Base-by-base conservation (phyloP, 208 protist species). In the Crithidia brevicula region DNA sequence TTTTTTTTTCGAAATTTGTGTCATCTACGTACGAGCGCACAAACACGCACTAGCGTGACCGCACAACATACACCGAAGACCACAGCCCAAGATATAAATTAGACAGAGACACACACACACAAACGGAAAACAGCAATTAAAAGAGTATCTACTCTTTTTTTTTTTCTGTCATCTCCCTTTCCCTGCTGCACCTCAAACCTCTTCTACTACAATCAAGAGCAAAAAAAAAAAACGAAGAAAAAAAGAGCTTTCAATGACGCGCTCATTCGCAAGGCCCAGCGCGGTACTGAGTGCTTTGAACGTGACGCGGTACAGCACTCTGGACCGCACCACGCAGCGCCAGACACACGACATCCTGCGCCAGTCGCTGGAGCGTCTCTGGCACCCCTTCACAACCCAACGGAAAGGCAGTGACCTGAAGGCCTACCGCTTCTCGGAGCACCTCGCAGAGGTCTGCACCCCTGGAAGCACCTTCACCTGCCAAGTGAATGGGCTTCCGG, bases 401-500 rank as follows among this genome's bases (percentile, higher is more conserved):
- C 27, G 58, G 11, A 73, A 56, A 33, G 74, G 83, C 8, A 66
- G 75, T 2, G 74, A 89, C 71, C 45, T 94, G 20, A 49, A 60
- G 7, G 47, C 36, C 7, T 94, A 88, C 70, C 69, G 70, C 25
- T 90, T 93, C 58, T 43, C 31, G 10, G 81, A 94, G 61, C 75
- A 86, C 54, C 65, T 91, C 20, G 63, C 75, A 0, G 63, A 30
- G 23, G 54, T 90, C 25, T 69, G 81, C 34, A 76, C 67, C 20
- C 64, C 69, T 5, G 78, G 81, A 38, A 68, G 50, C 50, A 70
- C 72, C 30, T 90, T 90, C 65, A 91, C 85, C 7, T 80, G 80
- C 61, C 86, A 93, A 51, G 73, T 95, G 2, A 95, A 95, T 56
- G 86, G 81, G 0, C n/a, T 38, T 13, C 47, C 88, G 0, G 86